Conservation (phyloP, 1,284 basidiomycete genomes). For the Athelia psychrophila region DNA sequence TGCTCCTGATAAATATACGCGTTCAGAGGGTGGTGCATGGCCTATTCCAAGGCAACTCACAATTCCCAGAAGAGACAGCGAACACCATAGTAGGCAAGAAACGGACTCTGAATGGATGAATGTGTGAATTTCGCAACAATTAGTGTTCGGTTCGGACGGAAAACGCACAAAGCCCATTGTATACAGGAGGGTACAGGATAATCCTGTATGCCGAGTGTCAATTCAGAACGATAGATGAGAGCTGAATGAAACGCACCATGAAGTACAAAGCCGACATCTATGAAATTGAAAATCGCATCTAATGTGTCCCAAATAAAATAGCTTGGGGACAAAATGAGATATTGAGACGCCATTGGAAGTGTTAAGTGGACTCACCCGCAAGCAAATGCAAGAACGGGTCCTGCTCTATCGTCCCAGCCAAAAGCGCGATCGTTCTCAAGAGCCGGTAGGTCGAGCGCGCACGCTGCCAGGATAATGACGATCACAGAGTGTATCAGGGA, state of each 20-base stretch:
- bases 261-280: slow-evolving; percentile 57
- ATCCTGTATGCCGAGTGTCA: slow-evolving; percentile 30
- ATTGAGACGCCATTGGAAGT: not conserved
- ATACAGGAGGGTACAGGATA: slow-evolving; percentile 60
- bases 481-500: slow-evolving; percentile 45
- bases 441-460: slow-evolving; percentile 32
- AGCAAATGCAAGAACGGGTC: slow-evolving; percentile 38
- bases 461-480: slow-evolving; percentile 38
- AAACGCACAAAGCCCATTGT: slow-evolving; percentile 55
- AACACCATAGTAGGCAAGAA: slow-evolving; percentile 67
- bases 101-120: slow-evolving; percentile 52
- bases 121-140: not conserved
- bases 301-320: slow-evolving; percentile 57
- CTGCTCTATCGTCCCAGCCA: slow-evolving; percentile 41
- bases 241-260: slow-evolving; percentile 45
- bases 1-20: too few relatives aligned
- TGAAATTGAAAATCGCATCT: slow-evolving; percentile 44
- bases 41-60: too few relatives aligned
- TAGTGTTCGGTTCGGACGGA: not conserved
- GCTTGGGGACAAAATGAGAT: slow-evolving; percentile 16
- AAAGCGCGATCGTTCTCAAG: slow-evolving; percentile 44
- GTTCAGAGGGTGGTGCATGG: too few relatives aligned
- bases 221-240: not conserved
- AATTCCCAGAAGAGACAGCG: slow-evolving; percentile 77
- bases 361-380: slow-evolving; percentile 35